Evolutionary conservation across 2,329 filamentous ascomycete species (phyloP).

Genomic region (Ilyonectria sp.): DNA sequence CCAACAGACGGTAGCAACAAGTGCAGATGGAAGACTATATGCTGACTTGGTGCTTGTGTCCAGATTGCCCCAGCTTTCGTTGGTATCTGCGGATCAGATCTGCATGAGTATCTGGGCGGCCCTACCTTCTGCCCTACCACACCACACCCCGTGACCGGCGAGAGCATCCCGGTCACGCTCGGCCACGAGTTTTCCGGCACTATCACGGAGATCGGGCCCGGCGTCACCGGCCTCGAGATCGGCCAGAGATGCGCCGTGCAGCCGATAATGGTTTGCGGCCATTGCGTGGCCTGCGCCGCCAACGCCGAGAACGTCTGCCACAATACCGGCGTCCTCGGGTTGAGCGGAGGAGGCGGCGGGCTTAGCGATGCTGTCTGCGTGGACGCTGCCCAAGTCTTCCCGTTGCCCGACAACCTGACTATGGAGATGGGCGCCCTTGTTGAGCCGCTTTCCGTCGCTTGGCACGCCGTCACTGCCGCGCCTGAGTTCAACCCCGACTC

Average conservation of each 20-base stretch:
- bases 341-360: conserved; percentile 65
- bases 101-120: conserved; percentile 52
- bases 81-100: conserved; percentile 65
- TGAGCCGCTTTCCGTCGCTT: conserved; percentile 66
- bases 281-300: conserved; percentile 69
- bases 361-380: conserved; percentile 69
- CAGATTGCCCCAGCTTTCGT: conserved; percentile 55
- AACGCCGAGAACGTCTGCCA: conserved; percentile 72
- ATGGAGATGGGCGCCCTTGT: conserved; percentile 68
- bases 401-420: conserved; percentile 64
- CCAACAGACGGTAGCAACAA: not conserved
- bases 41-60: not conserved
- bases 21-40: not conserved
- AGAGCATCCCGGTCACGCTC: conserved; percentile 70
- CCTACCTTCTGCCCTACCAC: conserved; percentile 59
- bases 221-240: conserved; percentile 61
- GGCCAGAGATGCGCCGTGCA: conserved; percentile 74
- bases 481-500: conserved; percentile 58
- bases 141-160: conserved; percentile 72
- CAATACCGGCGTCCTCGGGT: conserved; percentile 53
- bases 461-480: conserved; percentile 61
- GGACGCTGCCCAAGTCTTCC: conserved; percentile 62
- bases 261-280: conserved; percentile 71
- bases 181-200: conserved; percentile 77
- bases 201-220: conserved; percentile 69